A percentile compares a stretch with the other conserved stretches of the same genome.
These are phyloP conservation scores for Yamadazyma sp. DNA, from an alignment of 1,139 yeast species.

Conservation along the genomic window DNA sequence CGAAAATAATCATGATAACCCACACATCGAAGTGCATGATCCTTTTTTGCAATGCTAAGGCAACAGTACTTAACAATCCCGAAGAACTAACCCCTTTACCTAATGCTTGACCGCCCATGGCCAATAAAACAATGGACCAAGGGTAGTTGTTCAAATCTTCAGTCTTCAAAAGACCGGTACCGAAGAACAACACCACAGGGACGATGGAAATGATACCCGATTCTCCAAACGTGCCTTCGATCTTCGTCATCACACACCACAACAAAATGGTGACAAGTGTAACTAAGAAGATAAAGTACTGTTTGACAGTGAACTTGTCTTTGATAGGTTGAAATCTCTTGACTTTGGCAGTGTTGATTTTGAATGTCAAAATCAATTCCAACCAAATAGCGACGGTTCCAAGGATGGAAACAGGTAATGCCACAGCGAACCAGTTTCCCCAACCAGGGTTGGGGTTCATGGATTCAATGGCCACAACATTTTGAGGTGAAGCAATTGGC, in stretches of 20 bases:
- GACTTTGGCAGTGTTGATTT: conserved; percentile 47
- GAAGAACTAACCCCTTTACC: conserved; percentile 92
- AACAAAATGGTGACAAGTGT: conserved; percentile 69
- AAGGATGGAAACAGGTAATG: conserved; percentile 73
- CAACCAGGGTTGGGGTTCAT: conserved; percentile 92
- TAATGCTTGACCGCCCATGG: conserved; percentile 95
- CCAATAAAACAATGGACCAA: conserved; percentile 90
- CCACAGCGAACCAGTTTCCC: conserved; percentile 90
- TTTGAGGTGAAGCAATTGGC: conserved; percentile 95
- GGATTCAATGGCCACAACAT: conserved; percentile 80
- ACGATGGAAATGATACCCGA: conserved; percentile 86
- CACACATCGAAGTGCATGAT: conserved; percentile 65
- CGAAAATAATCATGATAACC: conserved; percentile 71
- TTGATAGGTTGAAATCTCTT: conserved; percentile 63
- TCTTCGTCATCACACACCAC: conserved; percentile 77
- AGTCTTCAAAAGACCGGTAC: conserved; percentile 77
- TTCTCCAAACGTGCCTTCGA: conserved; percentile 75
- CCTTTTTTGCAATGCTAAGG: conserved; percentile 59
- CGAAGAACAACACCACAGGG: conserved; percentile 82
- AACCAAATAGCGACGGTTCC: conserved; percentile 70
- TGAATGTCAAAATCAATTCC: conserved; percentile 65
- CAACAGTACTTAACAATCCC: conserved; percentile 79
- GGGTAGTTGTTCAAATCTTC: conserved; percentile 91
- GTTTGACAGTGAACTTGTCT: conserved; percentile 71
- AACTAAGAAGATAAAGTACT: conserved; percentile 65